phyloP scores from a whole-genome alignment of 495 filamentous ascomycete species.

The Pyronema omphalodes region DNA sequence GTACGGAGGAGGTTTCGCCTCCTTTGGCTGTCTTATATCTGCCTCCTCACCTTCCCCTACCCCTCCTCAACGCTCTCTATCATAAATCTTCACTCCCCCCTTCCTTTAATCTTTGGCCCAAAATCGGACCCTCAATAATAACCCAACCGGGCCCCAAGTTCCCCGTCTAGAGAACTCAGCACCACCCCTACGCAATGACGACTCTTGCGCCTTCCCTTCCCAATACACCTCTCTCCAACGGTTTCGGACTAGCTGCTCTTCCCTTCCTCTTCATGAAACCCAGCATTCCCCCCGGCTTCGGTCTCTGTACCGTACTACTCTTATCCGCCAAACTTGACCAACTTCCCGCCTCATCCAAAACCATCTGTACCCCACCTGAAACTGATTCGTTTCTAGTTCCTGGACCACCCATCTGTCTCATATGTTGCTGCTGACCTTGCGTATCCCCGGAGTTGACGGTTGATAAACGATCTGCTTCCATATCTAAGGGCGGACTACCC shows the following conservation, averaged over 20 bases:
- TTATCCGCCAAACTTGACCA: slow-evolving; percentile 81
- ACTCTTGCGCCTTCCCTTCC: slow-evolving; percentile 88
- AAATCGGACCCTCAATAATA: too few relatives aligned
- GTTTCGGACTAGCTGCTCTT: slow-evolving; percentile 78
- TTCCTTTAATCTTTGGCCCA: too few relatives aligned
- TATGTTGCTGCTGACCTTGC: slow-evolving; percentile 23
- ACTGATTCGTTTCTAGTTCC: slow-evolving; percentile 49
- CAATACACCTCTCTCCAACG: slow-evolving; percentile 78
- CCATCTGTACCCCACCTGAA: slow-evolving; percentile 76
- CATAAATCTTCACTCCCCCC: too few relatives aligned
- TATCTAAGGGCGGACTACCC: slow-evolving; percentile 16
- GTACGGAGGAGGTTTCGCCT: too few relatives aligned
- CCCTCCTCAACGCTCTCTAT: too few relatives aligned
- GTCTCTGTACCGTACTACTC: slow-evolving; percentile 51
- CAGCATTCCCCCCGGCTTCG: slow-evolving; percentile 56
- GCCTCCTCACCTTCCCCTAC: too few relatives aligned
- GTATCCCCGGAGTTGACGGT: slow-evolving; percentile 14
- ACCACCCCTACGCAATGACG: slow-evolving; percentile 29
- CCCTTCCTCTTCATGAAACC: slow-evolving; percentile 85
- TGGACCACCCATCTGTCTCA: slow-evolving; percentile 23
- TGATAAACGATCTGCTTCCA: slow-evolving; percentile 9
- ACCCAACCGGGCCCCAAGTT: too few relatives aligned
- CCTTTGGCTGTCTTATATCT: too few relatives aligned
- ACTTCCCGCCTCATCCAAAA: slow-evolving; percentile 67
- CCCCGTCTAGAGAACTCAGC: too few relatives aligned